Percentiles rank a stretch among this genome's conserved stretches.
Evolutionary conservation across 1,284 basidiomycete species (phyloP).

Genomic region (Microbotryum intermedium): DNA sequence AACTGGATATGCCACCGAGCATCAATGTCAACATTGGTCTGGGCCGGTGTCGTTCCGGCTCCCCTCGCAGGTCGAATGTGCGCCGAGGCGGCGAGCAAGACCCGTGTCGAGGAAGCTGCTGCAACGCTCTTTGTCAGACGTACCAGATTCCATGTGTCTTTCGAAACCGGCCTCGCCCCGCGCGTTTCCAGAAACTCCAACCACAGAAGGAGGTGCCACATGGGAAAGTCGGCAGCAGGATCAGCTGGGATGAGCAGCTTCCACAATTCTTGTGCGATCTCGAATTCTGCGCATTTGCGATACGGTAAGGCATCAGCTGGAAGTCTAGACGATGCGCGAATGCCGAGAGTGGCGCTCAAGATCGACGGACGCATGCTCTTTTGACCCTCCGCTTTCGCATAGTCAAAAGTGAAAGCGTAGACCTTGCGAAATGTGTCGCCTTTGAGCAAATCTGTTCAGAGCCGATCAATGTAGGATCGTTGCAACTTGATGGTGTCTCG

Average conservation of each 20-base stretch:
- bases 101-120: constrained; percentile 7
- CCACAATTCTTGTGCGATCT: constrained; percentile 78
- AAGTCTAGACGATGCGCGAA: too few species aligned
- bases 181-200: constrained; percentile 66
- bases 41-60: too few species aligned
- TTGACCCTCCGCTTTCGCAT: constrained; percentile 65
- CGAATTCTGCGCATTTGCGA: constrained; percentile 47
- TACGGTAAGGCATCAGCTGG: neutral
- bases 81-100: constrained; percentile 1
- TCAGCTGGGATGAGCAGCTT: constrained; percentile 69
- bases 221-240: constrained; percentile 60
- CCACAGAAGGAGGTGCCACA: constrained; percentile 68
- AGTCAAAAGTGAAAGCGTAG: constrained; percentile 81
- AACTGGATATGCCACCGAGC: constrained; percentile 47
- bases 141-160: constrained; percentile 90
- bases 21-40: too few species aligned
- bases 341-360: neutral
- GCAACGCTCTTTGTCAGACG: constrained; percentile 25
- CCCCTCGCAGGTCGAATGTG: neutral
- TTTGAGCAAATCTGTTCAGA: constrained; percentile 61
- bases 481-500: constrained; percentile 64
- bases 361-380: constrained; percentile 42
- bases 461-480: constrained; percentile 50
- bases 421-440: constrained; percentile 72
- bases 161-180: constrained; percentile 73